Base-by-base conservation (phyloP, 768 basidiomycete species). In the Dentipellis fragilis region DNA sequence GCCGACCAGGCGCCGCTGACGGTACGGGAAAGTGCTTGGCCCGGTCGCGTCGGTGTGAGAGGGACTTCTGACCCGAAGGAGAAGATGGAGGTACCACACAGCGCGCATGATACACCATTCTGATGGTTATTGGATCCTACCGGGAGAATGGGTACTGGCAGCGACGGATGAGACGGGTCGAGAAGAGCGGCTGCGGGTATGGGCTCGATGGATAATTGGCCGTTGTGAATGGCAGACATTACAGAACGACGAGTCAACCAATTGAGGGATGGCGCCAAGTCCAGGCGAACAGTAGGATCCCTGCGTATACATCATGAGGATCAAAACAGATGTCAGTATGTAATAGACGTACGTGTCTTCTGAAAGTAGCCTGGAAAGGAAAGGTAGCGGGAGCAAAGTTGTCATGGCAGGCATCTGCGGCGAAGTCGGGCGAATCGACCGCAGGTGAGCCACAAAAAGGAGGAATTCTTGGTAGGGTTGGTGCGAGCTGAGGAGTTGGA, bases 231-330 rank as follows among this genome's bases (percentile, higher is more conserved):
- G 5, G 95, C 95, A 22, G 82, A 71, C 3, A 85, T 76, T 21
- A 98, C 87, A 4, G 84, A 84, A 29, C 93, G 83, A 23, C 93
- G 80, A 14, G 88, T 87, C n/a, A 98, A 76, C 89, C 91, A 98
- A 64, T 90, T 93, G 36, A 99, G 73, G 11, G 93, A 89, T 0
- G 94, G 91, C 0, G 96, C 93, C n/a, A 89, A 73, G 65, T 98
- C 96, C 16, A 99, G 78, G 9, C 96, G 85, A 34, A 96, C 74
- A 0, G 93, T 91, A 0, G 95, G 91, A 63, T 99, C 95, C 21
- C 93, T 92, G 67, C 4, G 57, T 56, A 57, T 23, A 29, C 39
- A 55, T 65, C 8, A 66, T 52, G 47, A 57, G 37, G 36, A 52
- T 42, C 58, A 57, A 37, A 53, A 39, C 2, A n/a, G 60, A 55